These are phyloP conservation scores for Plantago major DNA, from an alignment of 257 asterid species.

Conservation along the genomic window DNA sequence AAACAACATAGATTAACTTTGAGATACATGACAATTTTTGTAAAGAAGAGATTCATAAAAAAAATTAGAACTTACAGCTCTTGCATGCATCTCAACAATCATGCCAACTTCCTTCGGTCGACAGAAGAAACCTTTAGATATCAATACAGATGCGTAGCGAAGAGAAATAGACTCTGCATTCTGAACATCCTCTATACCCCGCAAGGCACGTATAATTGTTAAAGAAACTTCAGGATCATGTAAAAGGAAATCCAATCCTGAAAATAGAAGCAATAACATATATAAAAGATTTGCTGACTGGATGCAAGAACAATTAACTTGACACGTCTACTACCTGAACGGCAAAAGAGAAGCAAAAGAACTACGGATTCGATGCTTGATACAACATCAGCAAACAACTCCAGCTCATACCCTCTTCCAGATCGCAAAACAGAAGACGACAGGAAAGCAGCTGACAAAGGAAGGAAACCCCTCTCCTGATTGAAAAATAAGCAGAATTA, in stretches of 20 bases:
- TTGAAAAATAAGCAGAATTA: conserved; percentile 23
- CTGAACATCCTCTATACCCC: conserved; percentile 58
- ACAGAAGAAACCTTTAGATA: conserved; percentile 77
- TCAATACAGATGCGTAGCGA: conserved; percentile 74
- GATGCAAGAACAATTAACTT: conserved; percentile 5
- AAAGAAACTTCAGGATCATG: conserved; percentile 68
- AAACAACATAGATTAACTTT: not conserved
- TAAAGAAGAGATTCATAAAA: not conserved
- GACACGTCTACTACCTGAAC: conserved; percentile 53
- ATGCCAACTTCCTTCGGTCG: conserved; percentile 67
- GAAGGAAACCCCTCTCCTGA: conserved; percentile 98
- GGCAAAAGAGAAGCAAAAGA: conserved; percentile 69
- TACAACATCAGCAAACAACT: conserved; percentile 57
- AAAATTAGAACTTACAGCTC: conserved; percentile 51
- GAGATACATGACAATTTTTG: too few species aligned
- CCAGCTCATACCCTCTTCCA: conserved; percentile 52
- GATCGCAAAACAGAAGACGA: conserved; percentile 68
- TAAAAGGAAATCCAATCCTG: conserved; percentile 81
- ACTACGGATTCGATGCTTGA: conserved; percentile 67
- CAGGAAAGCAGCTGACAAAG: conserved; percentile 88
- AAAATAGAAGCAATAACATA: conserved; percentile 30
- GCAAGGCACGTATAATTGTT: conserved; percentile 58
- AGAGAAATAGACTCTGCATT: conserved; percentile 56
- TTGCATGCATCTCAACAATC: conserved; percentile 75
- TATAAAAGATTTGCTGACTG: conserved; percentile 18